phyloP scores from a whole-genome alignment of 1,284 basidiomycete species.

The Flammula alnicola region DNA sequence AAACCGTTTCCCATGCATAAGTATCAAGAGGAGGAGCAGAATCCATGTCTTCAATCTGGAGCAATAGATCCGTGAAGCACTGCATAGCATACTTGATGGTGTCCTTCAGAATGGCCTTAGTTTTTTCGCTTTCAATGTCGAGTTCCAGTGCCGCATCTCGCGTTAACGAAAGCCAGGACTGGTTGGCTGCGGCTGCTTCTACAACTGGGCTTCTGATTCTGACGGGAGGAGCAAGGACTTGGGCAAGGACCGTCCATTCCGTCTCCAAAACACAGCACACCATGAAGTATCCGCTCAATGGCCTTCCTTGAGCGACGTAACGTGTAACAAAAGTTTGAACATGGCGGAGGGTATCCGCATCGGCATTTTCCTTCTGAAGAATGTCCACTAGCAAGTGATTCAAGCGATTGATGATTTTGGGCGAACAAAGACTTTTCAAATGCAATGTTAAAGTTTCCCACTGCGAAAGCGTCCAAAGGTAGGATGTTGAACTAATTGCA shows the following conservation, averaged over 20 bases:
- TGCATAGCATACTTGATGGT: slow-evolving; percentile 68
- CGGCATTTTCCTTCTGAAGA: slow-evolving; percentile 55
- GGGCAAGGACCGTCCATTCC: slow-evolving; percentile 83
- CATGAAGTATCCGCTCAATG: slow-evolving; percentile 86
- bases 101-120: slow-evolving; percentile 47
- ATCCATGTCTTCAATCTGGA: slow-evolving; percentile 82
- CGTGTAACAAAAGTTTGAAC: slow-evolving; percentile 77
- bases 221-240: slow-evolving; percentile 59
- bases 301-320: slow-evolving; percentile 76
- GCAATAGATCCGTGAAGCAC: slow-evolving; percentile 73
- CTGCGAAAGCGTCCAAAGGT: slow-evolving; percentile 72
- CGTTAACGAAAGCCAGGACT: slow-evolving; percentile 76
- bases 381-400: slow-evolving; percentile 71
- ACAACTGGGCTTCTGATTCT: slow-evolving; percentile 42
- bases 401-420: slow-evolving; percentile 66
- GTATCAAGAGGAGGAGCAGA: slow-evolving; percentile 76
- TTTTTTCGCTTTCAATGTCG: slow-evolving; percentile 43
- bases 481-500: slow-evolving; percentile 79
- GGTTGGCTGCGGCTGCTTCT: slow-evolving; percentile 81
- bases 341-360: slow-evolving; percentile 56
- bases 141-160: slow-evolving; percentile 50
- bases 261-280: slow-evolving; percentile 86
- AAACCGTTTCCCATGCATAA: slow-evolving; percentile 89
- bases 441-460: slow-evolving; percentile 64
- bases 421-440: slow-evolving; percentile 62